Evolutionary conservation across 2,329 filamentous ascomycete species (phyloP), one percentile per base, ranked within the genome.

Genomic region (Aspergillus novoparasiticus): DNA sequence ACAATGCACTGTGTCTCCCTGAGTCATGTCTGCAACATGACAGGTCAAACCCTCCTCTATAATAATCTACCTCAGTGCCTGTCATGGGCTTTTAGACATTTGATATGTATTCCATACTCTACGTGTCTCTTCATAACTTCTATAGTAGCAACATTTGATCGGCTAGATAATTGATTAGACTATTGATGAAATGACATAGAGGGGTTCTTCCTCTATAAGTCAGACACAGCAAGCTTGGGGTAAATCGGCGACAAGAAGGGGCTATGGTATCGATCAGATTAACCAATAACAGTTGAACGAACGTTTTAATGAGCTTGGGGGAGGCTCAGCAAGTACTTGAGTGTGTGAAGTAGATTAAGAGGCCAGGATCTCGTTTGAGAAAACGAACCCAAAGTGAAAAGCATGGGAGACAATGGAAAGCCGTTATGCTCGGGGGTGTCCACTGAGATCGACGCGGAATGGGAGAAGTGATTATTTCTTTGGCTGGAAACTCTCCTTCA

Each of bases 381-480:
- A 23, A 36, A 39, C 26, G 30, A 54, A 54, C 23, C 51, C 51
- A 36, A 5, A 36, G 11, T 21, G 34, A 21, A 36, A 54, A 36
- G 19, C 4, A 36, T 21, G 32, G 51, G 30, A 14, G 34, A 28
- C 30, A 55, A 53, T 28, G 45, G 21, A 58, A 41, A 39, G 19
- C 23, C 30, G 57, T 59, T 59, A 12, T 50, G 16, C 45, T 50
- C 16, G 16, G 56, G 16, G 28, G 26, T 11, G 41, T 58, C 53
- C 48, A 60, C 53, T 59, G 53, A 21, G 53, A 60, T 60, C 58
- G 51, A 57, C 58, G 51, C 51, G 30, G 51, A 54, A 19, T 10
- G 32, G 51, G 14, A 32, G 50, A 53, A 32, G 50, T 11, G 51
- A 21, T 50, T 10, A 26, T 84, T 78, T 62, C 77, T 81, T 67